phyloP scores from a whole-genome alignment of 257 asterid genomes.

The Prunella vulgaris region DNA sequence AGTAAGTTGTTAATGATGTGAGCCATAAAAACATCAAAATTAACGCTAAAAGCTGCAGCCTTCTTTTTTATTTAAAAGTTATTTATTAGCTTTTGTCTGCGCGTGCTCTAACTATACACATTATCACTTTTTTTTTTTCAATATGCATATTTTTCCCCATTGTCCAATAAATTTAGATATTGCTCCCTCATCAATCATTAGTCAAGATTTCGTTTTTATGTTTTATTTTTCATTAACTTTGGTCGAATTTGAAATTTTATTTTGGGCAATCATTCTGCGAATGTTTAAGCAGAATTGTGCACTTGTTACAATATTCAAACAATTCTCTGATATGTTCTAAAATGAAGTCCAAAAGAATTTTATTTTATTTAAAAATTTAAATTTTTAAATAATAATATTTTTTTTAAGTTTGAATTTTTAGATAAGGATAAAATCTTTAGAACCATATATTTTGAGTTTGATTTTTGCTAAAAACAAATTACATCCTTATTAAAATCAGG shows the following conservation, averaged over 20 bases:
- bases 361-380: too few relatives aligned
- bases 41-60: conserved; percentile 26
- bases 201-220: background rate
- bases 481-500: too few relatives aligned
- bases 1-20: conserved; percentile 8
- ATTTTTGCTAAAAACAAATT: too few relatives aligned
- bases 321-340: too few relatives aligned
- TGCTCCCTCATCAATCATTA: conserved; percentile 10
- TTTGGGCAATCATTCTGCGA: background rate
- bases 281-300: background rate
- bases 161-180: background rate
- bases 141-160: background rate
- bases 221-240: background rate
- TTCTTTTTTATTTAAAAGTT: background rate
- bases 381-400: too few relatives aligned
- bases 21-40: conserved; percentile 17
- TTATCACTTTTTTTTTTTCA: background rate
- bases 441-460: too few relatives aligned
- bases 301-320: background rate
- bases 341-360: too few relatives aligned
- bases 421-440: too few relatives aligned
- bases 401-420: too few relatives aligned
- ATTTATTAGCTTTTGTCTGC: conserved; percentile 2
- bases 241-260: background rate
- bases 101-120: conserved; percentile 26